Base-by-base conservation (phyloP, 345 rosid species). In the Tarenaya hassleriana region DNA sequence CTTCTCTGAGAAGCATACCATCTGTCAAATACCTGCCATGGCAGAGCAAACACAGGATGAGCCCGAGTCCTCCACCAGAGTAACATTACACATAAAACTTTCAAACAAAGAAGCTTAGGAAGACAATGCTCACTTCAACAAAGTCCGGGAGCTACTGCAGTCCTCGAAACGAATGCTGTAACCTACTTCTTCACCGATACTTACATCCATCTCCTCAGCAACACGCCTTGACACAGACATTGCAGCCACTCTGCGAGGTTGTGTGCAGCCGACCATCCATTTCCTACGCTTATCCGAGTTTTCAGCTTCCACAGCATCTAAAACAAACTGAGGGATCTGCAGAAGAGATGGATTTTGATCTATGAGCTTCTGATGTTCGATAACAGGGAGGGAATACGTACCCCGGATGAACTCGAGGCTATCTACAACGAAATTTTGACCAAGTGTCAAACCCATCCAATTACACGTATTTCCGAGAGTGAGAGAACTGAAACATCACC, bases 181-280 rank as follows among this genome's bases (percentile, higher is more conserved):
- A 64, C 98, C 98, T 46, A 92, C 98, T 76, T 92, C 98, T 59
- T 92, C 97, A 12, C 98, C 98, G 56, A 88, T 92, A 41, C 66
- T 72, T 2, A 92, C 97, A 74, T 92, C 98, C 98, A 92, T 92
- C 76, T 92, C 98, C 70, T 92, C 98, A 32, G 98, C 98, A 60
- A 92, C 98, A 71, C 98, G 98, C 12, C 97, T 81, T n/a, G 98
- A 92, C 48, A 88, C 98, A 60, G 98, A 92, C 98, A 92, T 92
- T 2, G 98, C 97, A 49, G 98, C 97, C 67, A 92, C 98, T 67
- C 97, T 83, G 51, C 98, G 86, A 32, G 98, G 98, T 71, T 92
- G 98, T 20, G 98, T 92, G 52, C 98, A 92, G 1, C 77, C 98
- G 64, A 92, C 66, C 88, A 85, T 73, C 88, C 79, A 77, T 72